Evolutionary conservation across 1,284 basidiomycete species (phyloP), one percentile per base, ranked within the genome.

Genomic region (Ceratobasidium sp.): DNA sequence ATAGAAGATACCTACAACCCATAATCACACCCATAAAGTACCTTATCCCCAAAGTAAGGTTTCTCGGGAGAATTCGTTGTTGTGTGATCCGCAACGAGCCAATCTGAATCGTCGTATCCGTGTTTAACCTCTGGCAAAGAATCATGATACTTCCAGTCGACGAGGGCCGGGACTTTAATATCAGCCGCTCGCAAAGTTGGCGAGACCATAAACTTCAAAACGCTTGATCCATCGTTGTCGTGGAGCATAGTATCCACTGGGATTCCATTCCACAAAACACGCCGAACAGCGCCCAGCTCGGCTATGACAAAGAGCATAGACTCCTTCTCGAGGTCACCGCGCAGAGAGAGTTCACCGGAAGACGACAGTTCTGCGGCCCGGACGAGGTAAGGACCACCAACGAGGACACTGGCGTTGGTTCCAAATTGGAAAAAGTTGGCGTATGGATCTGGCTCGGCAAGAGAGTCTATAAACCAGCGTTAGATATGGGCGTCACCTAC

Each of bases 11-110:
- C 89, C 81, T 76, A 93, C 92, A 90, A 93, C 61, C 88, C 90
- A 81, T 93, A 94, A 80, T 93, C 92, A 79, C 92, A 93, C 0
- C 90, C 92, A 81, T 92, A 93, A 22, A 93, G 80, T 19, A 92
- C 83, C 53, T 90, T 90, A 77, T 92, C 90, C 1, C 92, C 92
- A 78, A 91, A 92, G 71, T 86, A 82, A 13, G 88, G 88, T 76
- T 88, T 88, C 71, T 84, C 84, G 0, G 90, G 90, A 76, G 90
- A 89, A 77, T 90, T 92, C 24, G 92, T 94, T 24, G 83, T 84
- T 19, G 86, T 92, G 76, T 88, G 87, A 77, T 92, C 85, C 37
- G 92, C 92, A 41, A 85, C 78, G 0, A 83, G 82, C 92, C 92
- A 94, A 6, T 78, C 78, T 1, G 82, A 81, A 80, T 94, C 92